Evolutionary conservation across 1,284 basidiomycete genomes (phyloP), one percentile per base, ranked within the genome.

Genomic region (Puccinia coronata): DNA sequence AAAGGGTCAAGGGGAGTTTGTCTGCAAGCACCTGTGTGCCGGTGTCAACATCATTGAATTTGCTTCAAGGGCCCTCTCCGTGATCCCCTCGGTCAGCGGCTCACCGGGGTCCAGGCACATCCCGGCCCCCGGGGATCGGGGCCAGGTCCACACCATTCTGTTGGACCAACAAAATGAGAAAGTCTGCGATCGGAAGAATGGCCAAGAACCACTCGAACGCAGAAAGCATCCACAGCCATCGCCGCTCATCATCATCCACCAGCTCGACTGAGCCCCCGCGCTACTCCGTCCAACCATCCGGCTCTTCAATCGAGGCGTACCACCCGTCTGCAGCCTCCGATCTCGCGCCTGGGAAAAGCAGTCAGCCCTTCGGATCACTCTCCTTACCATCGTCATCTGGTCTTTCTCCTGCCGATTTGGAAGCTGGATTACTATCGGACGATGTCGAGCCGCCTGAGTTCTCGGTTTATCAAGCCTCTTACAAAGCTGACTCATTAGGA

Each of bases 401-500:
- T 67, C 36, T 2, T 9, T 41, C 20, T 16, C 4, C 41, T 41
- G 41, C 6, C 39, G 63, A 41, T 25, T 43, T 47, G 18, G 63
- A 67, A 47, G 39, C n/a, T 16, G 63, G 36, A 25, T 25, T 4
- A 41, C 34, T 47, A 28, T 9, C 41, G 2, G n/a, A 34, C 20
- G 61, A 65, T 20, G 18, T 47, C 9, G 43, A 55, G 31, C 75
- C 75, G 11, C 75, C 75, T 23, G 75, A 77, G 9, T 77, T 77
- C 18, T 77, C 75, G 36, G 39, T 77, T n/a, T 77, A 77, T 53
- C 75, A 63, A 77, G 75, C 75, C 31, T 51, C 75, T 3, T 77
- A 77, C 36, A 31, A n/a, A 11, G 31, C 49, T 23, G 75, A 77
- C 36, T 47, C 41, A 41, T 25, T 77, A 11, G 75, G 75, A 28